Evolutionary conservation across 2,329 filamentous ascomycete species (phyloP).

Genomic region (Claviceps spartinae): DNA sequence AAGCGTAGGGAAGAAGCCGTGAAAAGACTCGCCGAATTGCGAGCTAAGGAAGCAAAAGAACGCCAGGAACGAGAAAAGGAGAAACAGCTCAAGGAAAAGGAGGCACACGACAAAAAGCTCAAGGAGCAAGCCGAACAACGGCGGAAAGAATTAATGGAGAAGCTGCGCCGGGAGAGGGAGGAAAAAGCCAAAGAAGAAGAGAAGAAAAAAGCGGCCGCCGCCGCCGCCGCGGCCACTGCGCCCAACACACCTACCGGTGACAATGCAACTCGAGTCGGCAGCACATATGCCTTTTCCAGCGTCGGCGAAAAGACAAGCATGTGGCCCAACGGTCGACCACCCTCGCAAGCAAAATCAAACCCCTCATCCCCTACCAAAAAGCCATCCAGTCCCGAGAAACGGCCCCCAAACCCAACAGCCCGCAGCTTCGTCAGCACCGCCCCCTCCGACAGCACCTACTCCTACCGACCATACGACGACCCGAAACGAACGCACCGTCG

Average conservation of each 20-base stretch:
- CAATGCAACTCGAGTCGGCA: slow-evolving; percentile 27
- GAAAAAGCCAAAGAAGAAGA: slow-evolving; percentile 25
- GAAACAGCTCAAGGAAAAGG: slow-evolving; percentile 23
- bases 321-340: slow-evolving; percentile 47
- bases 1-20: slow-evolving; percentile 44
- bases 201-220: slow-evolving; percentile 26
- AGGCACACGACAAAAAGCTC: slow-evolving; percentile 21
- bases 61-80: slow-evolving; percentile 29
- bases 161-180: slow-evolving; percentile 14
- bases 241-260: slow-evolving; percentile 12
- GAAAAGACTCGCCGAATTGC: slow-evolving; percentile 37
- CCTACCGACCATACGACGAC: slow-evolving; percentile 65
- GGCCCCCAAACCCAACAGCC: slow-evolving; percentile 35
- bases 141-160: slow-evolving; percentile 13
- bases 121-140: slow-evolving; percentile 22
- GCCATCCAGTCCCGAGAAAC: slow-evolving; percentile 21
- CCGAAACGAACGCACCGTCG: slow-evolving; percentile 44
- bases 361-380: slow-evolving; percentile 11
- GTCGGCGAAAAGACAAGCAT: slow-evolving; percentile 57
- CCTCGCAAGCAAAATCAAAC: slow-evolving; percentile 12
- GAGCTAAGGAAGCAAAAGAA: slow-evolving; percentile 41
- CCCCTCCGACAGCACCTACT: slow-evolving; percentile 55
- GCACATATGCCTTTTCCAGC: slow-evolving; percentile 48
- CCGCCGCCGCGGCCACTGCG: slow-evolving; percentile 20
- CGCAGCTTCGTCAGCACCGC: slow-evolving; percentile 42